Percentiles rank a stretch among this genome's conserved stretches.
phyloP scores from a whole-genome alignment of 148 eudicot genomes.

The Nyssa sinensis region DNA sequence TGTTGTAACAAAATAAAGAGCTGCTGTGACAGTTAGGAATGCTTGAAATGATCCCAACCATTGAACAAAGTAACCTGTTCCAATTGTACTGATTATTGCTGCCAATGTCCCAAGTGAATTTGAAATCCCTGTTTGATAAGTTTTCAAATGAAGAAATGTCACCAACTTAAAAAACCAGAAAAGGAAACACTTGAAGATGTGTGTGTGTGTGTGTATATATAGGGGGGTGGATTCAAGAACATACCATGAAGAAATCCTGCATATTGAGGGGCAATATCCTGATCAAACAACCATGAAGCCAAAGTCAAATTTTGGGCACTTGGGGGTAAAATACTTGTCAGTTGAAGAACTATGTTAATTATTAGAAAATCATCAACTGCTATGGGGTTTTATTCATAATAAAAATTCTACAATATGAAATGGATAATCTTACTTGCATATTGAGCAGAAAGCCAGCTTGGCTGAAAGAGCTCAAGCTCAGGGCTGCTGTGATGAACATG shows the following conservation, averaged over 20 bases:
- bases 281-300: conserved; percentile 14
- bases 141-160: background rate
- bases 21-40: conserved; percentile 72
- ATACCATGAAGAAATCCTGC: conserved; percentile 95
- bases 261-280: conserved; percentile 92
- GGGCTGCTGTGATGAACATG: conserved; percentile 59
- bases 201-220: no score
- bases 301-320: background rate
- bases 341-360: background rate
- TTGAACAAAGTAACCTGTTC: conserved; percentile 83
- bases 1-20: conserved; percentile 68
- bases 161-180: background rate
- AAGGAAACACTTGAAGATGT: background rate
- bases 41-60: conserved; percentile 98
- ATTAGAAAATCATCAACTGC: background rate
- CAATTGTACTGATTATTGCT: conserved; percentile 87
- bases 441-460: conserved; percentile 98
- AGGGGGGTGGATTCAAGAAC: background rate
- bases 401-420: background rate
- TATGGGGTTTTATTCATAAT: background rate
- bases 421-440: conserved; percentile 61
- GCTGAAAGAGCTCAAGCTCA: conserved; percentile 87
- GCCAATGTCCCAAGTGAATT: conserved; percentile 90
- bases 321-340: background rate
- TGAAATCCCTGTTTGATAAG: conserved; percentile 61